These are phyloP conservation scores for Botrytis tulipae DNA, from an alignment of 2,329 filamentous ascomycete species.

Conservation along the genomic window DNA sequence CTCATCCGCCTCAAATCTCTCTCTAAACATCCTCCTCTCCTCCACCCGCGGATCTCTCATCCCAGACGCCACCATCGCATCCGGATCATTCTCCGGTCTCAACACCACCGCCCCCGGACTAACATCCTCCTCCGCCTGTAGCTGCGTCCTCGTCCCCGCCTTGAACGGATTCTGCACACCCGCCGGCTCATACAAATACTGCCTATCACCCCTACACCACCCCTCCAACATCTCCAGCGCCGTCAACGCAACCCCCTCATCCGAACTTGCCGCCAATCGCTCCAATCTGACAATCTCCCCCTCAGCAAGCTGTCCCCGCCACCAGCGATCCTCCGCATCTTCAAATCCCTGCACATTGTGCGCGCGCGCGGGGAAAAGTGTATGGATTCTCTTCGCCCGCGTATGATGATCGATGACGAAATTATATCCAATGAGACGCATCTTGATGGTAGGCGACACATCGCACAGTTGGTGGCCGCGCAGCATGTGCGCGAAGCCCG, in stretches of 20 bases:
- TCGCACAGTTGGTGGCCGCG: not conserved
- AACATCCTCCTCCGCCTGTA: not conserved
- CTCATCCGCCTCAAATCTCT: too few relatives aligned
- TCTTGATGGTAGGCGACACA: not conserved
- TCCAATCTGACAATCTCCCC: not conserved
- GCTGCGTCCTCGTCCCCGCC: accelerated
- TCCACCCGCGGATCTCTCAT: too few relatives aligned
- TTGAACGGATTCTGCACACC: not conserved
- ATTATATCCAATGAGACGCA: accelerated
- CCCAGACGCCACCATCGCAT: too few relatives aligned
- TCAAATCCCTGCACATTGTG: accelerated
- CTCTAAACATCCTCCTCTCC: not conserved
- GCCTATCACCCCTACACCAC: accelerated
- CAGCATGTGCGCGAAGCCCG: not conserved
- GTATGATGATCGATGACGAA: not conserved
- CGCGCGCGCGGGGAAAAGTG: not conserved
- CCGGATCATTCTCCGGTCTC: too few relatives aligned
- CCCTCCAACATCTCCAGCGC: not conserved
- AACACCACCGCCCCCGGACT: not conserved
- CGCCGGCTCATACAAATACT: not conserved
- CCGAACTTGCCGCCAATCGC: accelerated
- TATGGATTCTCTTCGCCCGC: accelerated
- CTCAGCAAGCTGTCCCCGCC: not conserved
- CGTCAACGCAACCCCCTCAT: accelerated
- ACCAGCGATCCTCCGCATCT: not conserved